phyloP scores from a whole-genome alignment of 331 rosid species.

The Acacia pycnantha region DNA sequence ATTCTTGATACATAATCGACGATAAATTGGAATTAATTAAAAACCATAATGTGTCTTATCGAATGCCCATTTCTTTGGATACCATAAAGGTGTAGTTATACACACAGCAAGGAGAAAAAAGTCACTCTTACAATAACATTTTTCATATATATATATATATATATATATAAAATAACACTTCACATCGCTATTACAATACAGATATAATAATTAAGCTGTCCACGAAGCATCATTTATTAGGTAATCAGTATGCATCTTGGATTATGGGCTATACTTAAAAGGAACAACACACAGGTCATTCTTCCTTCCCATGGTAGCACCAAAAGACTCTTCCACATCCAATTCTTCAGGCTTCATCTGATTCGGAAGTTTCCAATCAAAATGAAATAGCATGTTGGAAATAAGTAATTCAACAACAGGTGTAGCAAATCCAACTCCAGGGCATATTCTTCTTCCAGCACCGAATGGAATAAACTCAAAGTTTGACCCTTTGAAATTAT shows the following conservation, averaged over 20 bases:
- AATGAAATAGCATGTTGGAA: neutral
- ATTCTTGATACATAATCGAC: too few species aligned
- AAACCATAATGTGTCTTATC: too few species aligned
- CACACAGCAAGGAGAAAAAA: too few species aligned
- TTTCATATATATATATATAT: too few species aligned
- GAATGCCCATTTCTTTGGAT: too few species aligned
- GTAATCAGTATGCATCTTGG: neutral
- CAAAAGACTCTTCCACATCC: neutral
- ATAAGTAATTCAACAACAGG: neutral
- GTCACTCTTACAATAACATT: too few species aligned
- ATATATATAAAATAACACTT: neutral
- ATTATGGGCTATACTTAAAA: neutral
- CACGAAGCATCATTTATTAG: neutral
- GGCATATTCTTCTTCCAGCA: slow-evolving; percentile 14
- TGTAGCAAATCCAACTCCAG: neutral
- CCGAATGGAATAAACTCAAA: slow-evolving; percentile 13
- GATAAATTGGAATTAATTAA: too few species aligned
- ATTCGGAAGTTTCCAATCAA: neutral
- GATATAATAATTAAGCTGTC: neutral
- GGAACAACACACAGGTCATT: neutral
- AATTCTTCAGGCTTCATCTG: neutral
- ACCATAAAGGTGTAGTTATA: too few species aligned
- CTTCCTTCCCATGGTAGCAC: neutral
- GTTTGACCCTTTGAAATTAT: neutral
- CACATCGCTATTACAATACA: neutral